Evolutionary conservation across 169 alveolate genomes (phyloP).

Genomic region (Eimeria maxima): DNA sequence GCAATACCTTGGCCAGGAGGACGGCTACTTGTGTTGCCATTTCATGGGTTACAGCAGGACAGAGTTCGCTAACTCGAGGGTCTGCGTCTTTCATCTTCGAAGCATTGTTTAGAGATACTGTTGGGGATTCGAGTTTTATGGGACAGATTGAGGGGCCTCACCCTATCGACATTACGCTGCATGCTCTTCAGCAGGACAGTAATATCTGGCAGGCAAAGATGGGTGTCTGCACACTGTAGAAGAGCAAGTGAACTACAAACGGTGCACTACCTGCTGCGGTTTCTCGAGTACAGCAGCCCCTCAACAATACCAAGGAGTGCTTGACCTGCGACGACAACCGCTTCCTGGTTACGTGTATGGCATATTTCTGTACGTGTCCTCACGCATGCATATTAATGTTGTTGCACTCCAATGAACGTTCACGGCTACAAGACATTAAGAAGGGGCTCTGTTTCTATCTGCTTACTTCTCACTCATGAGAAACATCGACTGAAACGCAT

Average conservation of each 20-base stretch:
- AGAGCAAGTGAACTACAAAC: neutral
- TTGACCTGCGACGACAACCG: slow-evolving; percentile 38
- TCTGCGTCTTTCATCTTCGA: neutral
- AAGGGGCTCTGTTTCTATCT: neutral
- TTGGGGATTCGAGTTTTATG: neutral
- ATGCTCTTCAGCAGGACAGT: slow-evolving; percentile 51
- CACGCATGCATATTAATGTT: neutral
- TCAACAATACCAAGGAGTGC: slow-evolving; percentile 9
- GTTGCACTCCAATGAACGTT: neutral
- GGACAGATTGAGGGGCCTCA: neutral
- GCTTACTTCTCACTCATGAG: slow-evolving; percentile 21
- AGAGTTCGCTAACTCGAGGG: neutral
- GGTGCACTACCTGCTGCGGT: slow-evolving; percentile 47
- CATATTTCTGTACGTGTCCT: neutral
- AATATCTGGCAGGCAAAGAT: neutral
- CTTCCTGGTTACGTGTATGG: neutral
- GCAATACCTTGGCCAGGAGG: neutral
- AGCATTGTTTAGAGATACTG: neutral
- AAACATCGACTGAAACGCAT: neutral
- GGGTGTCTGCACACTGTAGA: neutral
- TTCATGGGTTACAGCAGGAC: neutral
- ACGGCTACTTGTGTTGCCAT: neutral
- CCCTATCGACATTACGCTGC: slow-evolving; percentile 52
- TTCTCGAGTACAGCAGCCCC: neutral
- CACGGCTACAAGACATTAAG: neutral